These are phyloP conservation scores for Gastrolobium villosum DNA, from an alignment of 306 rosid species.

Conservation along the genomic window DNA sequence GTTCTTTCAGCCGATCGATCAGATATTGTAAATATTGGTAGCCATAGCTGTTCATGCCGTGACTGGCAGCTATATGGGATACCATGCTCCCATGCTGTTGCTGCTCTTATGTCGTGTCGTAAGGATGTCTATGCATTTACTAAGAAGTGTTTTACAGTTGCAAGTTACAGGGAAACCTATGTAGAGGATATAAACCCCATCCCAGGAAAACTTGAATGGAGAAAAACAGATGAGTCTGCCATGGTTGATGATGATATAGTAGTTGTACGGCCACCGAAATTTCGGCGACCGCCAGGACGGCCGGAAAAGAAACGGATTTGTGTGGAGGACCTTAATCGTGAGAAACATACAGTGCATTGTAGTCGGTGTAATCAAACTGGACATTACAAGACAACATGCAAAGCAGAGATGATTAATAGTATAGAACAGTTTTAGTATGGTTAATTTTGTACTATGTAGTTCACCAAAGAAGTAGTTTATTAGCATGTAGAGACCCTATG, in stretches of 20 bases:
- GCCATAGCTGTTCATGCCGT: conserved; percentile 81
- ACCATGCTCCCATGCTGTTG: conserved; percentile 94
- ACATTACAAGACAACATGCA: conserved; percentile 96
- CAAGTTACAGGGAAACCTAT: conserved; percentile 77
- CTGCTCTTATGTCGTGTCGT: conserved; percentile 82
- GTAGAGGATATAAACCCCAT: conserved; percentile 62
- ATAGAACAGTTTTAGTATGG: conserved; percentile 76
- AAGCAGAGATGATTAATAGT: conserved; percentile 64
- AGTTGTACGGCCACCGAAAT: conserved; percentile 85
- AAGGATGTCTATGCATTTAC: conserved; percentile 78
- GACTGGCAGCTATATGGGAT: conserved; percentile 90
- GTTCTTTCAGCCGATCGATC: conserved; percentile 83
- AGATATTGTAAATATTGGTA: conserved; percentile 81
- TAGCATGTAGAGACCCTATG: conserved; percentile 40
- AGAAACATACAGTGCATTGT: conserved; percentile 91
- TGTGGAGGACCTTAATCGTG: conserved; percentile 77
- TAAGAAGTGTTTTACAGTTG: conserved; percentile 70
- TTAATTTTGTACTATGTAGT: conserved; percentile 52
- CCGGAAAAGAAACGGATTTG: conserved; percentile 86
- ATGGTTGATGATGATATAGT: conserved; percentile 51
- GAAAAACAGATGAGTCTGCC: conserved; percentile 58
- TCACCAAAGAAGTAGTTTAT: conserved; percentile 44
- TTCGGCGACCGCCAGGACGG: conserved; percentile 87
- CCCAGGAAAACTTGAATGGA: conserved; percentile 67
- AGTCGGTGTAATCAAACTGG: conserved; percentile 94